Evolutionary conservation across 495 filamentous ascomycete species (phyloP), one percentile per base, ranked within the genome.

Genomic region (Pyronema domesticum): DNA sequence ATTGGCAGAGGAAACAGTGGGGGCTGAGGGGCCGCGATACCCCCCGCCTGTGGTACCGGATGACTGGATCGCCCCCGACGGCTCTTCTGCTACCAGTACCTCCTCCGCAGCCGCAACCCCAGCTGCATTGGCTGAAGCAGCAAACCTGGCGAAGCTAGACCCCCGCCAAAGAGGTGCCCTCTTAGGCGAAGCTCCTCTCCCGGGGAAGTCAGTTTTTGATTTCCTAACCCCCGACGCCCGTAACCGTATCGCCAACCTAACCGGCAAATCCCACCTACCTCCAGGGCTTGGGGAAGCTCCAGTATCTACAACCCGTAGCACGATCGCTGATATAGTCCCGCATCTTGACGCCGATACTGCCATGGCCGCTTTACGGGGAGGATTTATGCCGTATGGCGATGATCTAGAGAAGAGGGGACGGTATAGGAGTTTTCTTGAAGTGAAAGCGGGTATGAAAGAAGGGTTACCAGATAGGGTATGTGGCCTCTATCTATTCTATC

Each of bases 121-220:
- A 48, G 74, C 81, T 37, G 81, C 86, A 53, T 80, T 80, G 0
- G 85, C 86, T 11, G 82, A 81, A 65, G 70, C 80, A 7, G 23
- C 23, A 30, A 30, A 5, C 23, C 23, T 30, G 5, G 89, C 85
- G 0, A 78, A 73, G 7, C 76, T 95, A 7, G 78, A 94, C 66
- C 83, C 89, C 3, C 82, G 75, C 57, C 72, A 86, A 33, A 77
- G 91, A 58, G 91, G 88, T 9, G 79, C 81, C 13, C 71, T 94
- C 9, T 72, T 98, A 0, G 88, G 88, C 15, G 89, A 96, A 67
- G 72, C 77, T 30, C 77, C 81, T 42, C 71, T 98, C 0, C 89
- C 88, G 3, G 83, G 86, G 8, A 95, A 95, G 67, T 96, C 91
- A 0, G 81, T 98, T 36, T 98, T 96, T 65, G 88, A 95, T 67